A percentile compares a stretch with the other conserved stretches of the same genome.
phyloP scores from a whole-genome alignment of 257 asterid genomes.

The Nicotiana benthamiana region DNA sequence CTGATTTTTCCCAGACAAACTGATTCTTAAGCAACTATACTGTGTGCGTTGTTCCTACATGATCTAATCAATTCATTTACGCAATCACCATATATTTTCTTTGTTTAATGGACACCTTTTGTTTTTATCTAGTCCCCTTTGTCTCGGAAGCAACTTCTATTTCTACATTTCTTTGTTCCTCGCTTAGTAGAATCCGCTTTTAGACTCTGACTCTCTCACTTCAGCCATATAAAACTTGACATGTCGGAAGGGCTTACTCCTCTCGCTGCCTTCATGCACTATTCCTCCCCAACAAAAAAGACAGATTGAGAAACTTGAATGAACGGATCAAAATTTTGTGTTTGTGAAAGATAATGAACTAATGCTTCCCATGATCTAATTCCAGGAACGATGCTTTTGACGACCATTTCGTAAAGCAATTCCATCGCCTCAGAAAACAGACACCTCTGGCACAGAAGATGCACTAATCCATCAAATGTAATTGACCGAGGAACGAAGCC shows the following conservation, averaged over 20 bases:
- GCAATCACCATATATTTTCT: background rate
- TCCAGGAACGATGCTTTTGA: slow-evolving; percentile 22
- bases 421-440: slow-evolving; percentile 18
- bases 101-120: background rate
- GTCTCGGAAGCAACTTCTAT: background rate
- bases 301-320: background rate
- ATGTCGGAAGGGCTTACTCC: too few relatives aligned
- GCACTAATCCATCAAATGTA: slow-evolving; percentile 24
- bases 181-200: background rate
- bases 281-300: too few relatives aligned
- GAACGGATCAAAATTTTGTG: slow-evolving; percentile 7
- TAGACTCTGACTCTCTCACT: too few relatives aligned
- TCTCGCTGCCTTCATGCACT: too few relatives aligned
- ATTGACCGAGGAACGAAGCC: slow-evolving; percentile 16
- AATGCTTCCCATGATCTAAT: slow-evolving; percentile 23
- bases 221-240: too few relatives aligned
- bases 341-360: slow-evolving; percentile 10
- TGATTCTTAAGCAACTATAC: too few relatives aligned
- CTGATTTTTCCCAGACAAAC: background rate
- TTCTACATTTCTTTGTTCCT: background rate
- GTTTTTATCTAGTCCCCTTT: background rate
- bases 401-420: slow-evolving; percentile 21
- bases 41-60: background rate
- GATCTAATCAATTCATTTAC: background rate
- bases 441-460: slow-evolving; percentile 26